phyloP scores from a whole-genome alignment of 2,329 filamentous ascomycete genomes.

The Apiospora koreana region DNA sequence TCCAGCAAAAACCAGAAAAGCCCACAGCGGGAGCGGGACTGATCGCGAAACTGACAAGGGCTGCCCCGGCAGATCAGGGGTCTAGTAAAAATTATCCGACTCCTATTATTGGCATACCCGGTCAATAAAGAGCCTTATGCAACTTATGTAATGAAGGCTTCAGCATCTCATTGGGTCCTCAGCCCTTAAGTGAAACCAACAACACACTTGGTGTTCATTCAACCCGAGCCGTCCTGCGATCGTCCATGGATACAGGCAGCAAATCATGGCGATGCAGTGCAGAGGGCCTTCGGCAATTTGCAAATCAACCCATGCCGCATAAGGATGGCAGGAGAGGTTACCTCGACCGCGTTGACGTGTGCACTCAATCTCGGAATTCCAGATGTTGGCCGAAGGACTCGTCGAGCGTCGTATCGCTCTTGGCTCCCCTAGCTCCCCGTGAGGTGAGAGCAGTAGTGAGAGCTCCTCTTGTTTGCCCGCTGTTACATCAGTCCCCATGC shows the following conservation, averaged over 20 bases:
- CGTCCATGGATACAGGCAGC: neutral
- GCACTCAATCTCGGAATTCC: neutral
- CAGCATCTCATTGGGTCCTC: neutral
- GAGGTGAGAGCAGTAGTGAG: neutral
- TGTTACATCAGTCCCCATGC: conserved; percentile 2
- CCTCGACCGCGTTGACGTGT: conserved; percentile 1
- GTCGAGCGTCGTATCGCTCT: neutral
- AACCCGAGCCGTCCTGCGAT: neutral
- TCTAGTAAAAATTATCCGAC: conserved; percentile 7
- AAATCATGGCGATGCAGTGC: neutral
- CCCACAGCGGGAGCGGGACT: conserved; percentile 9
- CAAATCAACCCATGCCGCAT: neutral
- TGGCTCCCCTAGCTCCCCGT: neutral
- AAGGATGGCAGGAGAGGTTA: neutral
- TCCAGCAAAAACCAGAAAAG: neutral
- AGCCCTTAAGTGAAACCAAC: conserved; percentile 1
- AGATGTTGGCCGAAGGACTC: neutral
- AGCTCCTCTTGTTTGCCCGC: neutral
- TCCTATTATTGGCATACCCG: neutral
- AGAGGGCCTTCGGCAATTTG: neutral
- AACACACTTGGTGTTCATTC: neutral
- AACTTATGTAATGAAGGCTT: neutral
- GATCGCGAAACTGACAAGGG: conserved; percentile 8
- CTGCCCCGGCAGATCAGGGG: neutral
- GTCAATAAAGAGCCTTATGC: conserved; percentile 8